Evolutionary conservation across 2,329 filamentous ascomycete genomes (phyloP).

Genomic region (Akanthomyces muscarius): DNA sequence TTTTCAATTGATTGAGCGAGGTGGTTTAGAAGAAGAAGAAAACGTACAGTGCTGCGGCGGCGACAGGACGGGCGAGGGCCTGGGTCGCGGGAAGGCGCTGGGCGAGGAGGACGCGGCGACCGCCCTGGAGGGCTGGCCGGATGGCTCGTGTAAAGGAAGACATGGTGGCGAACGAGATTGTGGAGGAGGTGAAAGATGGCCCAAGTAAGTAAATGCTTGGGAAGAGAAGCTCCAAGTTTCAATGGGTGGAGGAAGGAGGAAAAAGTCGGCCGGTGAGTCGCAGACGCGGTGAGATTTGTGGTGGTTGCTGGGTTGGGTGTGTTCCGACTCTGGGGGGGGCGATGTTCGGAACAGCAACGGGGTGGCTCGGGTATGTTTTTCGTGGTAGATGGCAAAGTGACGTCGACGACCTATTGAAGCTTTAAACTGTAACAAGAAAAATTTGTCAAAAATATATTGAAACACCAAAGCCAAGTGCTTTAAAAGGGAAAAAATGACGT

Average conservation of each 20-base stretch:
- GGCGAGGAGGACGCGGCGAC: conserved; percentile 38
- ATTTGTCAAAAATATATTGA: too few relatives aligned
- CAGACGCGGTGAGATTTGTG: conserved; percentile 6
- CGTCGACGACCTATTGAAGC: too few relatives aligned
- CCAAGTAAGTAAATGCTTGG: conserved; percentile 10
- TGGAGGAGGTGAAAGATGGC: background rate
- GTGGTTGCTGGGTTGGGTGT: conserved; percentile 14
- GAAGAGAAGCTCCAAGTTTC: background rate
- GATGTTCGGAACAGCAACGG: background rate
- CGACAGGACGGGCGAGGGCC: conserved; percentile 23
- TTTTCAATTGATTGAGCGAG: too few relatives aligned
- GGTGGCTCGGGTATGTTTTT: background rate
- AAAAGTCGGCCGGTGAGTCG: background rate
- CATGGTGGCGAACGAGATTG: conserved; percentile 32
- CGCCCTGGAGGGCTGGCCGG: conserved; percentile 48
- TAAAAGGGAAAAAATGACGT: background rate
- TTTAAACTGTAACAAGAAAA: too few relatives aligned
- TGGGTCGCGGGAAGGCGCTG: conserved; percentile 26
- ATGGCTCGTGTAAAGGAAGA: conserved; percentile 49
- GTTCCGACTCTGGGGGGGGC: background rate
- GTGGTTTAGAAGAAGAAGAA: too few relatives aligned
- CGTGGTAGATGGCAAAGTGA: too few relatives aligned
- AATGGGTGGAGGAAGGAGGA: background rate
- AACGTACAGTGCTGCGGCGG: conserved; percentile 27
- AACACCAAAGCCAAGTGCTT: too few relatives aligned